phyloP scores from a whole-genome alignment of 139 green algal species.

The Picochlorum sp. region DNA sequence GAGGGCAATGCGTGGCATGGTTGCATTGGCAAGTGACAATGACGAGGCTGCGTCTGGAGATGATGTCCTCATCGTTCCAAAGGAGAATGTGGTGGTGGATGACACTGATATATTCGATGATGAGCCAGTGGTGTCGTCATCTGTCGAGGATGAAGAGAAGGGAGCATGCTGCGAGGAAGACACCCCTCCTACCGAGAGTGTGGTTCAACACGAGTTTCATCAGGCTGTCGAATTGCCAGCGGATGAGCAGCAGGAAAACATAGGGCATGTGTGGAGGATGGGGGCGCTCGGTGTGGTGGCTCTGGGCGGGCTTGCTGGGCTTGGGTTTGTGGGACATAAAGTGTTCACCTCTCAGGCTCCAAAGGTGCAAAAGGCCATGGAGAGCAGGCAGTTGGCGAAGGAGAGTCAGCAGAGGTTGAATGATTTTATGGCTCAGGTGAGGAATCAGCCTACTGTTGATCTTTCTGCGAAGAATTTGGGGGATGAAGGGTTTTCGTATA shows the following conservation, averaged over 20 bases:
- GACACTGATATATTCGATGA: not conserved
- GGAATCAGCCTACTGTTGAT: slow-evolving; percentile 54
- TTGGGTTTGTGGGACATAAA: slow-evolving; percentile 28
- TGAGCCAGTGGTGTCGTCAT: slow-evolving; percentile 3
- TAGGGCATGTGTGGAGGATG: slow-evolving; percentile 22
- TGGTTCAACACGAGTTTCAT: not conserved
- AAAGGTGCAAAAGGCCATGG: slow-evolving; percentile 35
- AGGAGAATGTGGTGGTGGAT: not conserved
- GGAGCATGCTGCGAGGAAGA: not conserved
- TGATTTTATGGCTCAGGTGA: slow-evolving; percentile 61
- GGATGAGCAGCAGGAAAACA: slow-evolving; percentile 7
- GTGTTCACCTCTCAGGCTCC: slow-evolving; percentile 26
- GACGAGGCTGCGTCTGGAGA: not conserved
- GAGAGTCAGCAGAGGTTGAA: slow-evolving; percentile 61
- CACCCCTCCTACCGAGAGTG: not conserved
- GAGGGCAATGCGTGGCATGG: no score
- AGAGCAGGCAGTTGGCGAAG: slow-evolving; percentile 49
- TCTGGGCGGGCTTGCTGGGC: slow-evolving; percentile 19
- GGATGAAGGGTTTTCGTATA: slow-evolving; percentile 78
- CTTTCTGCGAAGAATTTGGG: slow-evolving; percentile 79
- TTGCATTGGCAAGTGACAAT: slow-evolving; percentile 5
- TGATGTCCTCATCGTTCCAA: not conserved
- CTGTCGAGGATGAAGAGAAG: not conserved
- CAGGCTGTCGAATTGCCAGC: not conserved
- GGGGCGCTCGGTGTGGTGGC: slow-evolving; percentile 23